Conservation (phyloP, 1,284 basidiomycete species). For the Albatrellus sp. region DNA sequence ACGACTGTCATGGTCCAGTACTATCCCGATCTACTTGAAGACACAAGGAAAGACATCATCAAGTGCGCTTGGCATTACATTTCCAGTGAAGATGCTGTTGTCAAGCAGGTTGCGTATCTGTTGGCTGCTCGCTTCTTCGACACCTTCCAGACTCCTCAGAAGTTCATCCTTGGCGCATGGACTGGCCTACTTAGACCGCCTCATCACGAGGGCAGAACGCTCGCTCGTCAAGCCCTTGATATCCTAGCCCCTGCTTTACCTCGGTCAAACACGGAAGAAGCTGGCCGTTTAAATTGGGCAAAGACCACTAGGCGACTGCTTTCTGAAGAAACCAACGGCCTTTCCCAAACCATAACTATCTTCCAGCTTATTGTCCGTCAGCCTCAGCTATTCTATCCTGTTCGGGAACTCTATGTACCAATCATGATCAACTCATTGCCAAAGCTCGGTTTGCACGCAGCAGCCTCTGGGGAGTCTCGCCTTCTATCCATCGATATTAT, state of each 20-base stretch:
- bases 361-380: slow-evolving; percentile 92
- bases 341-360: slow-evolving; percentile 78
- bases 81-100: slow-evolving; percentile 76
- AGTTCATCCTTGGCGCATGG: slow-evolving; percentile 94
- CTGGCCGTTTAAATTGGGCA: slow-evolving; percentile 79
- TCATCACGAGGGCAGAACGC: slow-evolving; percentile 68
- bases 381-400: slow-evolving; percentile 86
- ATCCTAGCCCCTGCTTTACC: slow-evolving; percentile 85
- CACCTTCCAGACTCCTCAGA: slow-evolving; percentile 82
- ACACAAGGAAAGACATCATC: slow-evolving; percentile 89
- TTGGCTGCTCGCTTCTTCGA: slow-evolving; percentile 93
- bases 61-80: slow-evolving; percentile 92
- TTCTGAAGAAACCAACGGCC: slow-evolving; percentile 78
- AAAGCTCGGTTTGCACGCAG: slow-evolving; percentile 74
- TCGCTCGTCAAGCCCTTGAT: slow-evolving; percentile 83
- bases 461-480: slow-evolving; percentile 74
- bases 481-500: slow-evolving; percentile 74
- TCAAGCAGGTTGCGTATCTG: slow-evolving; percentile 91
- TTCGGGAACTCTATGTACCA: slow-evolving; percentile 90
- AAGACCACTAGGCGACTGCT: slow-evolving; percentile 80
- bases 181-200: slow-evolving; percentile 81
- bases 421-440: slow-evolving; percentile 87
- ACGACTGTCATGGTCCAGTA: slow-evolving; percentile 85
- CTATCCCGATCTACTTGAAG: slow-evolving; percentile 66
- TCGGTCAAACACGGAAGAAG: slow-evolving; percentile 42